Base-by-base conservation (phyloP, 2,329 filamentous ascomycete genomes). In the Pezicula neosporulosa region DNA sequence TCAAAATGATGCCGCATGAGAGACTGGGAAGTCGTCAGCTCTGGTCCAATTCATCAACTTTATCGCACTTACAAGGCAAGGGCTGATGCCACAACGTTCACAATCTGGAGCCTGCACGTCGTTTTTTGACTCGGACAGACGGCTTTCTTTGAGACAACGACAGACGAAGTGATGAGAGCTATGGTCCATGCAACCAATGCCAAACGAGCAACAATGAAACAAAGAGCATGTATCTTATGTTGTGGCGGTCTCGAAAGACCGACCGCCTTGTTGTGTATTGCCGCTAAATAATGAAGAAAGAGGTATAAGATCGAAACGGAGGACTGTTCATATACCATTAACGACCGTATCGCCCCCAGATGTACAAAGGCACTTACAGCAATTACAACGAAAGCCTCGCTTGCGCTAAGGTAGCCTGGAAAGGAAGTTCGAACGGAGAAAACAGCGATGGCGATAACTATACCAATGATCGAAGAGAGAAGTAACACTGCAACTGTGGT, bases 121-220 rank as follows among this genome's bases (percentile, higher is more conserved):
- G 10, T 24, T 4, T 51, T 50, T 24, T 47, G 54, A 2, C 5
- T 44, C 18, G 28, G 15, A 48, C 60, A 60, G 7, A 52, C 46
- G 8, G 46, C 46, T 8, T 55, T 49, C 38, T 52, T 55, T 8
- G 59, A 55, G 2, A 61, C 30, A 7, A 59, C 53, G n/a, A 57
- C 56, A 18, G 47, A 50, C 0, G 56, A 52, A 6, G 50, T 47
- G 6, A 62, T 53, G 7, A 63, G 53, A 5, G 55, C 44, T n/a
- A 57, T 27, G 12, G 57, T 33, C 62, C 61, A 64, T 15, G 50
- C 43, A 1, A 61, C 46, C 19, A 63, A 47, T 12, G 45, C 44
- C 13, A 63, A 35, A 9, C 60, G 53, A 5, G 62, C 61, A 2
- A 58, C 8, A n/a, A 64, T 58, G 35, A 63, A 60, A 28, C 56